phyloP scores from a whole-genome alignment of 352 stramenopile genomes.

The Plasmopara muralis region DNA sequence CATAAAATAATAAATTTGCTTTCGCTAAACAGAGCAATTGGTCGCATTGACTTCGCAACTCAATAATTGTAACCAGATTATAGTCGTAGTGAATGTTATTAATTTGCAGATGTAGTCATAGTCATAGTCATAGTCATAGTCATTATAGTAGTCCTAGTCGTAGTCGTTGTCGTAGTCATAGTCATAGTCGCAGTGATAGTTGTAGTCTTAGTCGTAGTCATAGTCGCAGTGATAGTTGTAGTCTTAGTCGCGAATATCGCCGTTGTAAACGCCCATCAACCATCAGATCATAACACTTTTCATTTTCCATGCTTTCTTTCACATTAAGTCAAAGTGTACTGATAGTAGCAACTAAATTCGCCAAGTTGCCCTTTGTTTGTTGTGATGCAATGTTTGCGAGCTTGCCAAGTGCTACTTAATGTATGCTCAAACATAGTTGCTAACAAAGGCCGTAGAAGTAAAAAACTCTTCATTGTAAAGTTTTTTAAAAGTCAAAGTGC shows the following conservation, averaged over 20 bases:
- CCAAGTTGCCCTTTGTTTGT: neutral
- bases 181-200: no score
- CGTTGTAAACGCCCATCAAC: no score
- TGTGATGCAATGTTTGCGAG: neutral
- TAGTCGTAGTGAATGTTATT: neutral
- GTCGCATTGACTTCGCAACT: neutral
- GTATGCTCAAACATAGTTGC: neutral
- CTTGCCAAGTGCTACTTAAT: neutral
- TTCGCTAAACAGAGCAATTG: no score
- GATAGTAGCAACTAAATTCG: neutral
- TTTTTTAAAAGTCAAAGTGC: slow-evolving; percentile 7
- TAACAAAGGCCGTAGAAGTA: neutral
- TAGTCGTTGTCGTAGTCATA: neutral
- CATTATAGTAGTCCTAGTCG: neutral
- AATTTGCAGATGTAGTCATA: no score
- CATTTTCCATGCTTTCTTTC: neutral
- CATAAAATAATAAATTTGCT: no score
- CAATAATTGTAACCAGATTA: neutral
- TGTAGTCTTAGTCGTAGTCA: neutral
- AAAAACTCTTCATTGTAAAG: slow-evolving; percentile 4
- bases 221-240: neutral
- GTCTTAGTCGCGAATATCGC: no score
- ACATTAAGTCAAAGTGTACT: neutral
- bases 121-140: neutral
- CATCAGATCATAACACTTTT: neutral